Evolutionary conservation across 2,329 filamentous ascomycete genomes (phyloP).

Genomic region (Lecanicillium sp.): DNA sequence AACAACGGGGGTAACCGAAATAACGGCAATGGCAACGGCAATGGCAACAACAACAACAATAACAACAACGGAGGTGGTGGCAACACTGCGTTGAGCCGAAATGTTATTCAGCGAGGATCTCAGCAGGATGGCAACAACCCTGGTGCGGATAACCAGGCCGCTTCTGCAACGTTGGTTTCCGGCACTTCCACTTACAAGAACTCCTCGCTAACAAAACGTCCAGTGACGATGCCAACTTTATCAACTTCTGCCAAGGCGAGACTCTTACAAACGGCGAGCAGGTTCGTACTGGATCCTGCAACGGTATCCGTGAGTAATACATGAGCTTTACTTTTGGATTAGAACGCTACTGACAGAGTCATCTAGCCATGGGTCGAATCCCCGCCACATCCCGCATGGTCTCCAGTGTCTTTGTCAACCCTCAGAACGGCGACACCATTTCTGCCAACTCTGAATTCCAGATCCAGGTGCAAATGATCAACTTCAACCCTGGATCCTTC

Average conservation of each 20-base stretch:
- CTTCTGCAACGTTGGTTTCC: slow-evolving; percentile 41
- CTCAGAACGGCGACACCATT: slow-evolving; percentile 42
- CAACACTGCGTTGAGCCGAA: slow-evolving; percentile 28
- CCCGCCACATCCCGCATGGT: slow-evolving; percentile 48
- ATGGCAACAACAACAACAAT: slow-evolving; percentile 13
- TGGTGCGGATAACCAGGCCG: slow-evolving; percentile 36
- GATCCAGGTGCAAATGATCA: slow-evolving; percentile 41
- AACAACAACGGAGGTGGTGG: slow-evolving; percentile 14
- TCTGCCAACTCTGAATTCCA: slow-evolving; percentile 39
- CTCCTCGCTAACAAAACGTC: slow-evolving; percentile 12
- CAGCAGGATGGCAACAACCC: slow-evolving; percentile 37
- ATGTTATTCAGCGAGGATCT: slow-evolving; percentile 42
- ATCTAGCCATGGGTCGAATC: slow-evolving; percentile 50
- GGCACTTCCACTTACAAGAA: neutral
- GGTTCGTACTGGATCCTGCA: slow-evolving; percentile 51
- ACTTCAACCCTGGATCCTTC: slow-evolving; percentile 50
- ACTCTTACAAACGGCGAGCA: slow-evolving; percentile 54
- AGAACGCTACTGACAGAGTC: slow-evolving; percentile 9
- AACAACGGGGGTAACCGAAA: slow-evolving; percentile 14
- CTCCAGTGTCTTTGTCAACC: slow-evolving; percentile 45
- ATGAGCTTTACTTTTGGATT: neutral
- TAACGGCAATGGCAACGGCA: slow-evolving; percentile 13
- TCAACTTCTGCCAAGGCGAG: slow-evolving; percentile 51
- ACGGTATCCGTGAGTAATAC: slow-evolving; percentile 47
- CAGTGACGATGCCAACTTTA: slow-evolving; percentile 52